Evolutionary conservation across 2,329 filamentous ascomycete species (phyloP).

Genomic region (Penicillium glabrum): DNA sequence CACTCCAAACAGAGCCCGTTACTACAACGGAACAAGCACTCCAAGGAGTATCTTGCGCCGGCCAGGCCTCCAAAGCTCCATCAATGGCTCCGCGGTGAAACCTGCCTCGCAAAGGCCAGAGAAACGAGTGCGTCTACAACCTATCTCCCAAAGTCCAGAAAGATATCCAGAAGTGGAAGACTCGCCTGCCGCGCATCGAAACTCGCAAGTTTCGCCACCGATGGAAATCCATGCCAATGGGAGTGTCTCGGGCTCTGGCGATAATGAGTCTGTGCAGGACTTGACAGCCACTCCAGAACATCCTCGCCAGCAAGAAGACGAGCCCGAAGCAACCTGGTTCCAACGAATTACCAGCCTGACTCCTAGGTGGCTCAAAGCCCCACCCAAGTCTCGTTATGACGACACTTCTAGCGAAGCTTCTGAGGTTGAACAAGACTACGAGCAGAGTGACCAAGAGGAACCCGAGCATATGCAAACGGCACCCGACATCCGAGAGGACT

Average conservation of each 20-base stretch:
- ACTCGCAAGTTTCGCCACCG: not conserved
- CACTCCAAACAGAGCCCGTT: conserved; percentile 38
- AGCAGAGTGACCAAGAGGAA: conserved; percentile 20
- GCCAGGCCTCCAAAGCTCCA: conserved; percentile 13
- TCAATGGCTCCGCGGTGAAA: conserved; percentile 13
- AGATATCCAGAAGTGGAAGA: conserved; percentile 22
- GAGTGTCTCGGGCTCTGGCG: conserved; percentile 15
- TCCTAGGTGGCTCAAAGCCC: conserved; percentile 37
- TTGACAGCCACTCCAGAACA: conserved; percentile 24
- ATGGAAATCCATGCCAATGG: conserved; percentile 8
- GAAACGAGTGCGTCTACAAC: conserved; percentile 21
- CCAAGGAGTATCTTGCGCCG: conserved; percentile 24
- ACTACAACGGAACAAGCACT: conserved; percentile 37
- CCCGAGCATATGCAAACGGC: conserved; percentile 13
- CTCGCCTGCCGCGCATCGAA: conserved; percentile 3
- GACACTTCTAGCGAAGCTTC: conserved; percentile 15
- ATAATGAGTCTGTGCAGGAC: conserved; percentile 13
- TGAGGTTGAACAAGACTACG: conserved; percentile 17
- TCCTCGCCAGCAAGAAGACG: conserved; percentile 10
- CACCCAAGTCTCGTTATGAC: conserved; percentile 17
- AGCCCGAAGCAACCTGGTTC: conserved; percentile 37
- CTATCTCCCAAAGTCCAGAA: conserved; percentile 27
- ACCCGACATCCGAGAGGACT: conserved; percentile 9
- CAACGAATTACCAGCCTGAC: conserved; percentile 35
- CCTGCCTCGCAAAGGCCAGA: conserved; percentile 17